phyloP scores from a whole-genome alignment of 106 monocot species.

The Dendrobium chrysotoxum region DNA sequence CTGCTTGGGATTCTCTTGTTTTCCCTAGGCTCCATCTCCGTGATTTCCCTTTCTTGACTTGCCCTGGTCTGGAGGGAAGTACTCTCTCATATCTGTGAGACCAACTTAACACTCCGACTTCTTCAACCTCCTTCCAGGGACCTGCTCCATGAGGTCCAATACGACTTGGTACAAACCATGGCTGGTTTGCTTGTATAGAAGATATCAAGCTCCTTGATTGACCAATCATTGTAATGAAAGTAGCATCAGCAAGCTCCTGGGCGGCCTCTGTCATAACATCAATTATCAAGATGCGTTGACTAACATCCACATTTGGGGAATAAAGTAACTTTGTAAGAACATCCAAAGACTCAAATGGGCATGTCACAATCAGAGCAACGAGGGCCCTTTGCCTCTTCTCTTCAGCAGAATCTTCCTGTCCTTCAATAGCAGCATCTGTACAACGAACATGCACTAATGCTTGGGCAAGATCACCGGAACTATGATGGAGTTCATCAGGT shows the following conservation, averaged over 20 bases:
- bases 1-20: conserved; percentile 24
- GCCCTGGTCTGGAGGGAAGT: conserved; percentile 73
- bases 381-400: conserved; percentile 78
- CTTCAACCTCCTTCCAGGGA: conserved; percentile 80
- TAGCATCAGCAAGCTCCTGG: conserved; percentile 68
- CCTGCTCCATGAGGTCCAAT: conserved; percentile 72
- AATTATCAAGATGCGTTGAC: conserved; percentile 80
- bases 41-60: conserved; percentile 72
- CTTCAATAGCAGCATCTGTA: conserved; percentile 74
- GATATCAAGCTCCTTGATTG: conserved; percentile 50
- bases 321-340: conserved; percentile 64
- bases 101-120: conserved; percentile 53
- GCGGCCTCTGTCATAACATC: conserved; percentile 98
- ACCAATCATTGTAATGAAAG: conserved; percentile 24
- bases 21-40: conserved; percentile 68
- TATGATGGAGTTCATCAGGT: conserved; percentile 84
- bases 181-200: conserved; percentile 37
- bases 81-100: conserved; percentile 78
- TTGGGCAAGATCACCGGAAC: conserved; percentile 72
- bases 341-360: conserved; percentile 90
- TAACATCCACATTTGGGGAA: conserved; percentile 83
- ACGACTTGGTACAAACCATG: conserved; percentile 77
- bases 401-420: conserved; percentile 89
- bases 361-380: conserved; percentile 67
- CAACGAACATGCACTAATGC: conserved; percentile 74